A percentile compares a stretch with the other conserved stretches of the same genome.
phyloP scores from a whole-genome alignment of 306 rosid genomes.

The Datisca glomerata region DNA sequence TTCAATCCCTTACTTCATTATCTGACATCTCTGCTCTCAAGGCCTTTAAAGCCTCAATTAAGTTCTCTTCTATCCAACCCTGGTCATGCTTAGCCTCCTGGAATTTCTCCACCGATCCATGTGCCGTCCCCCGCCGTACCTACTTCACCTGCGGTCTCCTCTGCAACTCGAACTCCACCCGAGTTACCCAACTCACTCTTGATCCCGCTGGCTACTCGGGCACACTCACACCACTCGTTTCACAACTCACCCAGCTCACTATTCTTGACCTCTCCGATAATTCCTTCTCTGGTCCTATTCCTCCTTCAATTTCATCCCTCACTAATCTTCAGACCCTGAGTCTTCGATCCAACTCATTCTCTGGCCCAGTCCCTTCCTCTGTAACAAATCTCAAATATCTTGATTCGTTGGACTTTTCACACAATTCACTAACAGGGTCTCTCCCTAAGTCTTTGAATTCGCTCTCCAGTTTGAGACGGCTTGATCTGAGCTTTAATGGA shows the following conservation, averaged over 20 bases:
- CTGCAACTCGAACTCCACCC: constrained; percentile 48
- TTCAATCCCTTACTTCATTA: constrained; percentile 33
- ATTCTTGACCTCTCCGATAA: constrained; percentile 68
- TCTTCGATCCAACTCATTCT: constrained; percentile 63
- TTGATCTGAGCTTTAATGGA: constrained; percentile 73
- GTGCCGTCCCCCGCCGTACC: constrained; percentile 59
- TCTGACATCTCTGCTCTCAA: constrained; percentile 60
- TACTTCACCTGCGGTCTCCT: constrained; percentile 68
- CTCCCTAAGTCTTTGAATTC: constrained; percentile 37
- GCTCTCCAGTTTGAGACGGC: constrained; percentile 28
- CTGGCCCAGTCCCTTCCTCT: constrained; percentile 44
- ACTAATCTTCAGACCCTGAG: constrained; percentile 38
- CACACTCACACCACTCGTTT: constrained; percentile 48
- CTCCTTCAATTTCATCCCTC: constrained; percentile 60
- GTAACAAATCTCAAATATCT: constrained; percentile 38
- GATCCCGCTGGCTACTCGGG: constrained; percentile 84
- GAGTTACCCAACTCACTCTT: constrained; percentile 67
- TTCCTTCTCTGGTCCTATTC: constrained; percentile 50
- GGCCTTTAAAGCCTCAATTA: constrained; percentile 67
- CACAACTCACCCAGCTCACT: constrained; percentile 40
- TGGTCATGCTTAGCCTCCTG: constrained; percentile 78
- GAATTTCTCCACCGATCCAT: constrained; percentile 81
- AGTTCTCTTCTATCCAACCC: constrained; percentile 48
- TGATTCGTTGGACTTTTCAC: constrained; percentile 45
- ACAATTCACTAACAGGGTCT: constrained; percentile 39